Evolutionary conservation across 2,329 filamentous ascomycete genomes (phyloP).

Genomic region (Colletotrichum sp.): DNA sequence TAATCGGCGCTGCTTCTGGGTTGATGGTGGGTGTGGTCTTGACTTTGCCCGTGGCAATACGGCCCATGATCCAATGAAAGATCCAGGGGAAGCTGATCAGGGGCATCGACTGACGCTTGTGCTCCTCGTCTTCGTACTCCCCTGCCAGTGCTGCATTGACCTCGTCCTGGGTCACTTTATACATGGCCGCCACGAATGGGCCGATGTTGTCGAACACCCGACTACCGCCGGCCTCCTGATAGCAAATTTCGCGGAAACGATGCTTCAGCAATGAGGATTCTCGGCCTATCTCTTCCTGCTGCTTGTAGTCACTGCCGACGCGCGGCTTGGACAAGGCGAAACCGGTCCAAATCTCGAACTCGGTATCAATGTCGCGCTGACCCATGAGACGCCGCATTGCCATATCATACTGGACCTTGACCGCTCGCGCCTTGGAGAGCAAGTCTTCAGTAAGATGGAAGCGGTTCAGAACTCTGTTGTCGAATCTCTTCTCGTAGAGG

Average conservation of each 20-base stretch:
- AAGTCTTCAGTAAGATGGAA: constrained; percentile 59
- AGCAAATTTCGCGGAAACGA: constrained; percentile 71
- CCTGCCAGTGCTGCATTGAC: constrained; percentile 61
- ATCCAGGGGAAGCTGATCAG: constrained; percentile 96
- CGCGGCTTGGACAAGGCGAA: constrained; percentile 81
- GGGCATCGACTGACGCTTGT: constrained; percentile 61
- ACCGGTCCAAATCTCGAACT: constrained; percentile 91
- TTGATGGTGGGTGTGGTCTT: constrained; percentile 1
- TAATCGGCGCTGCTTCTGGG: background rate
- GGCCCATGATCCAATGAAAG: constrained; percentile 74
- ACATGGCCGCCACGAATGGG: constrained; percentile 86
- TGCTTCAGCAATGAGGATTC: constrained; percentile 71
- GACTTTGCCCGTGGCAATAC: constrained; percentile 58
- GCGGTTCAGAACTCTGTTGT: constrained; percentile 71
- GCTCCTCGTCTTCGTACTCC: constrained; percentile 37
- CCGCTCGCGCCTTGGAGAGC: constrained; percentile 61
- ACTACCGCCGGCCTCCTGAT: constrained; percentile 65
- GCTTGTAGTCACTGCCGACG: constrained; percentile 80
- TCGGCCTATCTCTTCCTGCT: constrained; percentile 80
- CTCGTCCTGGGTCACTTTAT: constrained; percentile 79
- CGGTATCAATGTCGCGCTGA: constrained; percentile 81
- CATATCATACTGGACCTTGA: constrained; percentile 82
- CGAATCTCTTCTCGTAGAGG: constrained; percentile 75
- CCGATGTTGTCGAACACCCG: constrained; percentile 66
- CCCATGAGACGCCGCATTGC: constrained; percentile 81